phyloP scores from a whole-genome alignment of 192 early-diverging fungal genomes.

The Irineochytrium annulatum region DNA sequence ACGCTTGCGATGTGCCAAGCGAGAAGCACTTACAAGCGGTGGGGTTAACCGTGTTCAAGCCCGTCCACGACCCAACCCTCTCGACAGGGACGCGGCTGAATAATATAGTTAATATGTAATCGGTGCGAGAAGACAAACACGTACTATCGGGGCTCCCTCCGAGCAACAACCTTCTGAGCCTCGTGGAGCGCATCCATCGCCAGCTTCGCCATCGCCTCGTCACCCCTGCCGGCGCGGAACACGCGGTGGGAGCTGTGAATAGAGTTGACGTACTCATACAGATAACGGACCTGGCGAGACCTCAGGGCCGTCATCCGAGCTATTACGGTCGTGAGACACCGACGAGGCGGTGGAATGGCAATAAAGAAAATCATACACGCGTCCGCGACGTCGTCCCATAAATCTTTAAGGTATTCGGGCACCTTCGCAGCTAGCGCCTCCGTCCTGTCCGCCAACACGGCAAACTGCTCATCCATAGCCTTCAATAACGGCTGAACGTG shows the following conservation, averaged over 20 bases:
- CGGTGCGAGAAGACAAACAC: neutral
- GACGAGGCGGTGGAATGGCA: neutral
- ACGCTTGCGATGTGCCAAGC: too few relatives aligned
- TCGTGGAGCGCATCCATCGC: slow-evolving; percentile 6
- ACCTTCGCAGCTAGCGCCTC: slow-evolving; percentile 6
- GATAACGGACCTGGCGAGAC: slow-evolving; percentile 6
- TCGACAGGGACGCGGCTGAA: slow-evolving; percentile 16
- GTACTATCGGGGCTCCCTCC: slow-evolving; percentile 13
- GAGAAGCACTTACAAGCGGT: slow-evolving; percentile 12
- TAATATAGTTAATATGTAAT: neutral
- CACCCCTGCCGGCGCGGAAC: neutral
- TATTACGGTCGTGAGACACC: neutral
- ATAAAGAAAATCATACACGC: neutral
- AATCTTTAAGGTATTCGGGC: slow-evolving; percentile 10
- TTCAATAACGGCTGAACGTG: slow-evolving; percentile 7
- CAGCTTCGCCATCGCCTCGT: neutral
- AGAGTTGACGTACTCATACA: slow-evolving; percentile 21
- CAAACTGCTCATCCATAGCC: slow-evolving; percentile 18
- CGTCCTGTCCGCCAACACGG: slow-evolving; percentile 2
- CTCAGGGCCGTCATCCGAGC: slow-evolving; percentile 22
- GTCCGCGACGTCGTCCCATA: slow-evolving; percentile 24
- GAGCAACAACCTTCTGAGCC: slow-evolving; percentile 9
- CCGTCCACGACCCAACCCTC: slow-evolving; percentile 13
- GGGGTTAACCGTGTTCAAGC: slow-evolving; percentile 16
- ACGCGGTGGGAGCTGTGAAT: neutral